Percentiles rank a stretch among this genome's conserved stretches.
These are phyloP conservation scores for Boletellus emodensis DNA, from an alignment of 768 basidiomycete species.

Conservation along the genomic window DNA sequence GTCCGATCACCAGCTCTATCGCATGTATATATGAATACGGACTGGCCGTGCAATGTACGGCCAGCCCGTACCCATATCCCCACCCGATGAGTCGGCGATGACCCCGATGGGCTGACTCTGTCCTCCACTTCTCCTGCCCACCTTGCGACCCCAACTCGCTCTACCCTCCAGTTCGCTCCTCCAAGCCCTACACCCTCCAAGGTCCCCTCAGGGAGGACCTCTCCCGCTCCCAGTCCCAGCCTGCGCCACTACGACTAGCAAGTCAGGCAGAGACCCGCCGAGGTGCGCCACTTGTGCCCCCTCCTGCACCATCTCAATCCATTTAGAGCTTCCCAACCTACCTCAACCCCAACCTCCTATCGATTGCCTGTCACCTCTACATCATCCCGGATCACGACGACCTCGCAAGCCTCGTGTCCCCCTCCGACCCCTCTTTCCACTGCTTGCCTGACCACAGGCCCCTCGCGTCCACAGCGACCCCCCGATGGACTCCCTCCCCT, in stretches of 20 bases:
- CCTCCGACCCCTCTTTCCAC: background rate
- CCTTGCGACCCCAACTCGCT: background rate
- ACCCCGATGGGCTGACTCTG: constrained; percentile 15
- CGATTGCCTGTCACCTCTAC: constrained; percentile 13
- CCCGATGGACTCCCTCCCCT: constrained; percentile 32
- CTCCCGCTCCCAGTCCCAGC: background rate
- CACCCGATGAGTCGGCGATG: constrained; percentile 22
- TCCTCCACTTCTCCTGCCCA: constrained; percentile 10
- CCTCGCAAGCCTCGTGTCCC: too few species aligned
- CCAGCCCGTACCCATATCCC: constrained; percentile 30
- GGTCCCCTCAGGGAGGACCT: constrained; percentile 23
- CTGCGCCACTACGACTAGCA: constrained; percentile 12
- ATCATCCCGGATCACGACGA: constrained; percentile 18
- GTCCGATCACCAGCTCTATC: constrained; percentile 32
- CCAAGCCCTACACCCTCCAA: constrained; percentile 29
- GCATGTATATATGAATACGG: too few species aligned
- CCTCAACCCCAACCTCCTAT: constrained; percentile 10
- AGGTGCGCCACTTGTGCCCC: constrained; percentile 15
- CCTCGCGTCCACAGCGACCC: constrained; percentile 8
- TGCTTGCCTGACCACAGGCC: background rate
- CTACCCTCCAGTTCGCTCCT: background rate
- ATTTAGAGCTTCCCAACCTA: constrained; percentile 8
- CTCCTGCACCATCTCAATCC: constrained; percentile 6
- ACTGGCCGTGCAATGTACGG: too few species aligned
- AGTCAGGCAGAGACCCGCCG: constrained; percentile 23